These are phyloP conservation scores for Albifimbria verrucaria DNA, from an alignment of 2,329 filamentous ascomycete genomes.

Conservation along the genomic window DNA sequence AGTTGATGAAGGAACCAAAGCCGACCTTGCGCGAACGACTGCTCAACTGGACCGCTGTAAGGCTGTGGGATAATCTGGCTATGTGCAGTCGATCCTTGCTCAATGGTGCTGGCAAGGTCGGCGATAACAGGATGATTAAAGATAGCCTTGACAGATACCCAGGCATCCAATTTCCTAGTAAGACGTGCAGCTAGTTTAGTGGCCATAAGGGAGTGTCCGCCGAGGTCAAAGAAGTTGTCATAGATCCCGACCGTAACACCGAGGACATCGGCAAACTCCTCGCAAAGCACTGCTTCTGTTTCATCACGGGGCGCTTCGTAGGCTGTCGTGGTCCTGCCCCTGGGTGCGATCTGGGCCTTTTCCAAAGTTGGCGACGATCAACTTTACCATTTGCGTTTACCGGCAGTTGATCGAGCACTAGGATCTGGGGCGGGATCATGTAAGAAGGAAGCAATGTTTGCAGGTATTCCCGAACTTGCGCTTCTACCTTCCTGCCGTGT, in stretches of 20 bases:
- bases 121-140: constrained; percentile 7
- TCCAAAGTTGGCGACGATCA: neutral
- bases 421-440: neutral
- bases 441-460: neutral
- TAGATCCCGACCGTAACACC: constrained; percentile 7
- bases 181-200: constrained; percentile 8
- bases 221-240: constrained; percentile 14
- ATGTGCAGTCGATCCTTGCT: neutral
- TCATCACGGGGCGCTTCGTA: neutral
- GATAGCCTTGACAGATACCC: constrained; percentile 9
- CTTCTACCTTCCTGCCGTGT: neutral
- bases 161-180: constrained; percentile 1
- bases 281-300: constrained; percentile 8
- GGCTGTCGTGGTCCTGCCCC: neutral
- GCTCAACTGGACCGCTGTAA: constrained; percentile 6
- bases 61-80: neutral
- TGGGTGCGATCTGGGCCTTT: neutral
- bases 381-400: neutral
- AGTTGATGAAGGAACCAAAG: constrained; percentile 12
- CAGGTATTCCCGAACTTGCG: neutral
- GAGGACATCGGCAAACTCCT: constrained; percentile 7
- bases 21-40: constrained; percentile 13
- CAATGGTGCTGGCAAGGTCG: constrained; percentile 2
- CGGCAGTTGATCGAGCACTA: neutral
- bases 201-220: constrained; percentile 12